Conservation (phyloP, 2,329 filamentous ascomycete species). For the Paecilomyces sp. region DNA sequence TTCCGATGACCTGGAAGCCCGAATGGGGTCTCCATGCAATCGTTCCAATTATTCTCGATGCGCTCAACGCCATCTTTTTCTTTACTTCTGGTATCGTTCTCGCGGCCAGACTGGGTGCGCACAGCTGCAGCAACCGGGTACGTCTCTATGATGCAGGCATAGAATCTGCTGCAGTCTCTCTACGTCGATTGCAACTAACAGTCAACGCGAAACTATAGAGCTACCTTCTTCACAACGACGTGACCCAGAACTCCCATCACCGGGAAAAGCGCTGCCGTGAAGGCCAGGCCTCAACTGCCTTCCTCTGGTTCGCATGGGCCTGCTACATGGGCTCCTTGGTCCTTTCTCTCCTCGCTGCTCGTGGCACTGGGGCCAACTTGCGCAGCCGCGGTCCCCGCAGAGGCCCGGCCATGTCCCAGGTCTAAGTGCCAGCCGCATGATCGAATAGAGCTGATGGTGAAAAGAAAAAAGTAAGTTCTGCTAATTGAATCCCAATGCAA, state of each 20-base stretch:
- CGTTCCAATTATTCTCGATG: slow-evolving; percentile 38
- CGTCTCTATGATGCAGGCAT: slow-evolving; percentile 7
- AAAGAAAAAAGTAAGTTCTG: neutral
- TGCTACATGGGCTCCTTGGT: slow-evolving; percentile 35
- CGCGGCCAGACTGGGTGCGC: slow-evolving; percentile 37
- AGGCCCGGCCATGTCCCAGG: neutral
- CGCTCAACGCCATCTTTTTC: slow-evolving; percentile 42
- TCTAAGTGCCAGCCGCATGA: neutral
- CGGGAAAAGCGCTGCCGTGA: slow-evolving; percentile 41
- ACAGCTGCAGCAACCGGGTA: slow-evolving; percentile 42
- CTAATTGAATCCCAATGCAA: neutral
- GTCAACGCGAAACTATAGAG: slow-evolving; percentile 14
- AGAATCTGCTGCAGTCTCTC: neutral
- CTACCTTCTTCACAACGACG: slow-evolving; percentile 36
- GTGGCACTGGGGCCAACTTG: slow-evolving; percentile 6
- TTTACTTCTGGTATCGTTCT: slow-evolving; percentile 43
- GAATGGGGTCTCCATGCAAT: slow-evolving; percentile 31
- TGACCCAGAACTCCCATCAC: slow-evolving; percentile 36
- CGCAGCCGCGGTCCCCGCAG: neutral
- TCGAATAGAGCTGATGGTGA: neutral
- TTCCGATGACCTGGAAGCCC: slow-evolving; percentile 35
- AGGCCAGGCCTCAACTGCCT: slow-evolving; percentile 43
- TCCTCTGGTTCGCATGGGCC: slow-evolving; percentile 46
- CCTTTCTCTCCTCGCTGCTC: slow-evolving; percentile 31
- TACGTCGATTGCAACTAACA: neutral